Evolutionary conservation across 1,284 basidiomycete species (phyloP).

Genomic region (Entoloma clypeatum): DNA sequence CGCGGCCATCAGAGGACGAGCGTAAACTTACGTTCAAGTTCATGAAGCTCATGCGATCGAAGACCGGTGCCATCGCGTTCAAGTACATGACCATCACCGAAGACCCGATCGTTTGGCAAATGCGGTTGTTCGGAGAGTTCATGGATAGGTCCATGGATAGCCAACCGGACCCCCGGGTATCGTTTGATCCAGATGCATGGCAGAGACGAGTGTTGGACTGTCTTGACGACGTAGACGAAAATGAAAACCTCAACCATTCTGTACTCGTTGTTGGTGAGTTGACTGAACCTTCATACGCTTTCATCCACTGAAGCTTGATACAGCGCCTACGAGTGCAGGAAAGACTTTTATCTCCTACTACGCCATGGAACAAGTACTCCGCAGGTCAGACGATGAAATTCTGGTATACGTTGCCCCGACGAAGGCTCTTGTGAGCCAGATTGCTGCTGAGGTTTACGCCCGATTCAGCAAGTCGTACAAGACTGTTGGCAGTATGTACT

Average conservation of each 20-base stretch:
- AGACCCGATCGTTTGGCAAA: slow-evolving; percentile 59
- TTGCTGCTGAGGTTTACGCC: slow-evolving; percentile 68
- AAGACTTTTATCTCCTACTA: slow-evolving; percentile 77
- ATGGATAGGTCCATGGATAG: slow-evolving; percentile 73
- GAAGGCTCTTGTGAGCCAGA: slow-evolving; percentile 66
- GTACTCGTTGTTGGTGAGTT: slow-evolving; percentile 61
- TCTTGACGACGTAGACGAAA: too few relatives aligned
- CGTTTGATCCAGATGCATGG: slow-evolving; percentile 69
- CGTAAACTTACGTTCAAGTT: slow-evolving; percentile 52
- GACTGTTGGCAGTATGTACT: slow-evolving; percentile 40
- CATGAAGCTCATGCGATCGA: slow-evolving; percentile 48
- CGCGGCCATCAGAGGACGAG: slow-evolving; percentile 15
- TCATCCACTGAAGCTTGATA: neutral
- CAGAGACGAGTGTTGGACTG: slow-evolving; percentile 62
- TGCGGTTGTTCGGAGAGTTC: slow-evolving; percentile 63
- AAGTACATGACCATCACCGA: slow-evolving; percentile 56
- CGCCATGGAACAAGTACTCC: slow-evolving; percentile 66
- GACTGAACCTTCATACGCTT: neutral
- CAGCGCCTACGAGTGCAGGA: slow-evolving; percentile 67
- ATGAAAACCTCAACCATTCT: slow-evolving; percentile 50
- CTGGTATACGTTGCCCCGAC: slow-evolving; percentile 74
- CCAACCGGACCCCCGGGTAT: slow-evolving; percentile 50
- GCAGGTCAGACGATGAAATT: slow-evolving; percentile 58
- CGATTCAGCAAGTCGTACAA: slow-evolving; percentile 59
- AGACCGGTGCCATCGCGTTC: slow-evolving; percentile 37